These are phyloP conservation scores for Lasiodiplodia citricola DNA, from an alignment of 2,329 filamentous ascomycete species.

Conservation along the genomic window DNA sequence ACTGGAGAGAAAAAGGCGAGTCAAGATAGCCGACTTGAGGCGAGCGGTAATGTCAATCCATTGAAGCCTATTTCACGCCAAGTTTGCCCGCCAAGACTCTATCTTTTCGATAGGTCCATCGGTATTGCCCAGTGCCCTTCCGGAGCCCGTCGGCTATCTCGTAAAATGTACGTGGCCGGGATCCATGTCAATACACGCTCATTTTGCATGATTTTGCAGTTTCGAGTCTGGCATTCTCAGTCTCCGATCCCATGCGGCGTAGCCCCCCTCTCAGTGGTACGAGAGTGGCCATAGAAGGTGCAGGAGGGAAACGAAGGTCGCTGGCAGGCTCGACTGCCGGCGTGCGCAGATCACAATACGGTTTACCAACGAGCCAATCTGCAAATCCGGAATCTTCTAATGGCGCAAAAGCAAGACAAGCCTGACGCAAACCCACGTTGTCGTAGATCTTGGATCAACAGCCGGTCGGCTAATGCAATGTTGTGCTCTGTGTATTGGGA, in stretches of 20 bases:
- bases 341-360: not conserved
- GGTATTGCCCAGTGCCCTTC: not conserved
- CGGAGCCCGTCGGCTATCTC: not conserved
- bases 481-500: not conserved
- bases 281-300: too few relatives aligned
- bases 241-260: too few relatives aligned
- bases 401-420: not conserved
- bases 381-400: not conserved
- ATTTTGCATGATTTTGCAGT: too few relatives aligned
- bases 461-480: constrained; percentile 11
- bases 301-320: not conserved
- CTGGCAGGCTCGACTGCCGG: not conserved
- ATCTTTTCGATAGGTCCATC: not conserved
- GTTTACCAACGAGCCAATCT: not conserved
- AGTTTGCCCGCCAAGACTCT: not conserved
- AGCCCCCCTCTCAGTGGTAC: too few relatives aligned
- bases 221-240: too few relatives aligned
- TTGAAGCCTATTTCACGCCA: not conserved
- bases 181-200: not conserved
- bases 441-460: constrained; percentile 6
- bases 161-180: not conserved
- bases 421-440: not conserved
- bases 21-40: constrained; percentile 5
- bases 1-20: not conserved
- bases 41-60: not conserved